These are phyloP conservation scores for Syncephalastrum racemosum DNA, from an alignment of 371 early-diverging fungal species.

Conservation along the genomic window DNA sequence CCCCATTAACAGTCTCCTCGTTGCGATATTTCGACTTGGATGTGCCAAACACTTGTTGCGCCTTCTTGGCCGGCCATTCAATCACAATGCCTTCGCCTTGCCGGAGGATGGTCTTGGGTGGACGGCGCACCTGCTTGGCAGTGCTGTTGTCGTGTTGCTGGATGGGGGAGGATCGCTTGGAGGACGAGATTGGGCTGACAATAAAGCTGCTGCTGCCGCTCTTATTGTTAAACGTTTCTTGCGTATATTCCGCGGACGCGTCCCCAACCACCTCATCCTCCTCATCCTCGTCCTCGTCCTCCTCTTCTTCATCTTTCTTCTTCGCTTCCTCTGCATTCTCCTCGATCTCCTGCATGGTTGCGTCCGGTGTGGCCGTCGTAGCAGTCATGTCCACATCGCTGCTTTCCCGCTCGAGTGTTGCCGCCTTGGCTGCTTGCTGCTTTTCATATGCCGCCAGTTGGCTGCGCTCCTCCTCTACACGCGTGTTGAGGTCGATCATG, in stretches of 20 bases:
- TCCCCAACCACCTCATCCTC: conserved; percentile 25
- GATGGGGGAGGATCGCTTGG: neutral
- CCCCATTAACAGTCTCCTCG: conserved; percentile 15
- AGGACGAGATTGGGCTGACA: conserved; percentile 4
- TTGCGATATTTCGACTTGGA: conserved; percentile 5
- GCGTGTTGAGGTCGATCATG: conserved; percentile 13
- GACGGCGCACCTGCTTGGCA: neutral
- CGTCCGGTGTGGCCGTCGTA: conserved; percentile 24
- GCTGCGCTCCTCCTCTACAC: conserved; percentile 8
- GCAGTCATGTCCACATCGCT: conserved; percentile 4
- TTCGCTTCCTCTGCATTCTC: conserved; percentile 9
- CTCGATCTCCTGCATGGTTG: conserved; percentile 9
- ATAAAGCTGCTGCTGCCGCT: conserved; percentile 8
- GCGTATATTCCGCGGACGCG: conserved; percentile 6
- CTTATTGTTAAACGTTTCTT: neutral
- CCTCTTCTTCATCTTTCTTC: conserved; percentile 1
- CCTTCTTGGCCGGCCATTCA: conserved; percentile 28
- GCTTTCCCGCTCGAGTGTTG: neutral
- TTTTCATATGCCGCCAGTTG: conserved; percentile 6
- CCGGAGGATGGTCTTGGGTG: conserved; percentile 8
- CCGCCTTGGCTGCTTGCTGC: neutral
- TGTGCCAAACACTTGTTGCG: conserved; percentile 31
- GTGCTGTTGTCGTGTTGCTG: conserved; percentile 2
- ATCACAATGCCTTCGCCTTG: conserved; percentile 42
- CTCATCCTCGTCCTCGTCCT: neutral